Evolutionary conservation across 179 eudicot genomes (phyloP), one percentile per base, ranked within the genome.

Genomic region (Gypsophila paniculata): DNA sequence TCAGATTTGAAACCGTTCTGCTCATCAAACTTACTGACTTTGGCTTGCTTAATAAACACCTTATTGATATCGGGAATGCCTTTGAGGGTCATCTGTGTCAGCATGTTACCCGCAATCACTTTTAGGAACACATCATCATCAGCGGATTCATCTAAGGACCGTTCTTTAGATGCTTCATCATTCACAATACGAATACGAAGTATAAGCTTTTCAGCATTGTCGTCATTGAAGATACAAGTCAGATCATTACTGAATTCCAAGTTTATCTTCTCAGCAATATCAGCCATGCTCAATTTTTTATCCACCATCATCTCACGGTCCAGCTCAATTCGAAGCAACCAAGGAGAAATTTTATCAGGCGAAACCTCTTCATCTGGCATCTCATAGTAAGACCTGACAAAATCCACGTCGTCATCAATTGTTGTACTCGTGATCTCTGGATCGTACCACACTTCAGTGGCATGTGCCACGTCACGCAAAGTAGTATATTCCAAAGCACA

Each of bases 271-370:
- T 90, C 96, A 3, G 99, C 98, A 84, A 95, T 93, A 70, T 93
- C 96, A 54, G 99, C 91, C 96, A 92, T 93, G 82, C 96, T 89
- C 82, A 95, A 78, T 85, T 90, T 95, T 76, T 92, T 95, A 75
- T 95, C 99, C 38, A 93, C 93, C 99, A 93, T 95, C 99, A 95
- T 95, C 78, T 93, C 99, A 48, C 99, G 91, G 76, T 95, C 92
- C 69, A 95, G 76, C 75, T 95, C 96, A 67, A 95, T 88, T 61
- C 98, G 98, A 61, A 95, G 99, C 85, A 95, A 72, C 99, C 99
- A 95, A 1, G 98, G 99, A 74, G 99, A 95, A 61, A 95, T 89
- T 73, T 87, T 93, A 26, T 90, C 96, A 0, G 96, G 98, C 46
- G 91, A 89, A 72, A 95, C 85, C 85, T 93, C 99, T 76, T 95